phyloP scores from a whole-genome alignment of 495 filamentous ascomycete genomes.

The Podospora anserina region DNA sequence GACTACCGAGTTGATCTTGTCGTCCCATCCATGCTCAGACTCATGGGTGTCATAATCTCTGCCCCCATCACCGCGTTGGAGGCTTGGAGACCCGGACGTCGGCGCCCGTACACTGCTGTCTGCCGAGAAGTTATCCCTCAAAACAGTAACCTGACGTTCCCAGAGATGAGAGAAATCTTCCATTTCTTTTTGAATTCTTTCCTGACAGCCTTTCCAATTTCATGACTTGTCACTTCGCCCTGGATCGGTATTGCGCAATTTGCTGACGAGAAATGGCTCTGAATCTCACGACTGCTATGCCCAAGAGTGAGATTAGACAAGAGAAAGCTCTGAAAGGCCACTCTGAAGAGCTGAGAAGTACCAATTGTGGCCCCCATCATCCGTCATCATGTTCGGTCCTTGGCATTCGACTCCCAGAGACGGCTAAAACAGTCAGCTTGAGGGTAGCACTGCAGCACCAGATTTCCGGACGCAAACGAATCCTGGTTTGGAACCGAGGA shows the following conservation, averaged over 20 bases:
- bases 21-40: constrained; percentile 20
- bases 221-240: background rate
- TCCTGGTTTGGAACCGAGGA: constrained; percentile 5
- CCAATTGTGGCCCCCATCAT: background rate
- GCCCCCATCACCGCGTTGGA: background rate
- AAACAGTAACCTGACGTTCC: constrained; percentile 20
- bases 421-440: constrained; percentile 22
- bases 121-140: constrained; percentile 19
- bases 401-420: background rate
- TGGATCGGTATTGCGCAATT: background rate
- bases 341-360: background rate
- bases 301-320: background rate
- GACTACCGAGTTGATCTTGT: constrained; percentile 25
- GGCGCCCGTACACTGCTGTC: constrained; percentile 16
- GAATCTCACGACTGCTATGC: background rate
- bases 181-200: background rate
- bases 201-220: background rate
- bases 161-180: constrained; percentile 22
- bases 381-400: background rate
- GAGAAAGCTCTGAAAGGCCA: constrained; percentile 6
- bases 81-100: constrained; percentile 9
- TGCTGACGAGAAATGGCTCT: background rate
- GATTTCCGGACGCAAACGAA: constrained; percentile 7
- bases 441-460: constrained; percentile 19
- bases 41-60: background rate